These are phyloP conservation scores for Anaeromyces robustus DNA, from an alignment of 192 early-diverging fungal genomes.

Conservation along the genomic window DNA sequence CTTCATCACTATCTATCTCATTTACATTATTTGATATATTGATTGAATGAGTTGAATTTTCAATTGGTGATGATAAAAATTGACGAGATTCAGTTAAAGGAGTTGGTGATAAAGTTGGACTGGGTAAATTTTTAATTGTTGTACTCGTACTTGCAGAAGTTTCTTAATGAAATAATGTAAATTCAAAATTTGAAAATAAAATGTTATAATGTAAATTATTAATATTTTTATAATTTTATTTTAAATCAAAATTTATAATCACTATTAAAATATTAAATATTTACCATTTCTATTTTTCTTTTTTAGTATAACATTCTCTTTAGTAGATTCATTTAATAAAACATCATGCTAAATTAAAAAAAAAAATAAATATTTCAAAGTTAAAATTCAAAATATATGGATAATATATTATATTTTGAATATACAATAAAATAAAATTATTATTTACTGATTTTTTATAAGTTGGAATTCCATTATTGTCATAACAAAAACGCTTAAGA, in stretches of 20 bases:
- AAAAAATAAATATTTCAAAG: too few species aligned
- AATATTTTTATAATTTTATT: too few species aligned
- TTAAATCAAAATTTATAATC: too few species aligned
- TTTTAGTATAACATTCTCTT: not conserved
- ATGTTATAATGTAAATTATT: too few species aligned
- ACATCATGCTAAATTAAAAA: not conserved
- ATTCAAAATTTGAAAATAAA: too few species aligned
- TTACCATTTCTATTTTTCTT: not conserved
- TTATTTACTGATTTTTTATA: constrained; percentile 42
- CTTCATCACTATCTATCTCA: not conserved
- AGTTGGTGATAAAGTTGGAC: not conserved
- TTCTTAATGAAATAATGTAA: not conserved
- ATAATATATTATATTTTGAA: too few species aligned
- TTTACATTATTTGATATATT: not conserved
- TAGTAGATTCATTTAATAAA: not conserved
- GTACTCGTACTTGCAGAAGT: not conserved
- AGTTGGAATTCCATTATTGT: constrained; percentile 55
- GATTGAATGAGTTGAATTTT: not conserved
- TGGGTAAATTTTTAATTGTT: not conserved
- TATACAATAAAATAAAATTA: not conserved
- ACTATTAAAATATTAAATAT: not conserved
- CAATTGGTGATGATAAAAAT: not conserved
- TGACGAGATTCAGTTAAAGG: not conserved
- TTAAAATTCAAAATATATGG: too few species aligned
- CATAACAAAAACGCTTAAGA: constrained; percentile 64